Percentiles rank a stretch among this genome's conserved stretches.
Evolutionary conservation across 805 yeast species (phyloP).

Genomic region (Priceomyces melissophilus): DNA sequence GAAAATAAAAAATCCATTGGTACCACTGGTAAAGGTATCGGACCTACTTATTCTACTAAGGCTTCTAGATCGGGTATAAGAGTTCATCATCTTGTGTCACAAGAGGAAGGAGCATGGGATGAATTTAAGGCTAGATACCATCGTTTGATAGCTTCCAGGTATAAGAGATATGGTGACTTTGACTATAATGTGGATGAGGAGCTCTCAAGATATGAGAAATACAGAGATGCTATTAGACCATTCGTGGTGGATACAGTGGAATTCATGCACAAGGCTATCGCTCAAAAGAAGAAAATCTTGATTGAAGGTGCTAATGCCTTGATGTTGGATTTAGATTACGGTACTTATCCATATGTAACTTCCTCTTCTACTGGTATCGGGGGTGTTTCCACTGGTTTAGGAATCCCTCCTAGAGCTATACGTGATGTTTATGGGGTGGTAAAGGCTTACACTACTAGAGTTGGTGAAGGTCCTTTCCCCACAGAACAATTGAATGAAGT

Average conservation of each 20-base stretch:
- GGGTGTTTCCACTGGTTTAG: conserved; percentile 96
- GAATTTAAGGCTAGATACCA: conserved; percentile 78
- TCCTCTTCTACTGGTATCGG: conserved; percentile 96
- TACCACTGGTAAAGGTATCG: conserved; percentile 98
- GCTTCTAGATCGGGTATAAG: conserved; percentile 95
- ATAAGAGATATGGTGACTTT: conserved; percentile 88
- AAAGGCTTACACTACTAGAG: conserved; percentile 97
- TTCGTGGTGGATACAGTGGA: conserved; percentile 91
- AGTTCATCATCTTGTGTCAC: conserved; percentile 90
- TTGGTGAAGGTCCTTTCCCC: conserved; percentile 99
- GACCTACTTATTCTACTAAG: conserved; percentile 96
- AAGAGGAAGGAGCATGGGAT: conserved; percentile 89
- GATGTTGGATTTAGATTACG: conserved; percentile 96
- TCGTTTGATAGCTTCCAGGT: conserved; percentile 76
- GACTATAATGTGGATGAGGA: conserved; percentile 84
- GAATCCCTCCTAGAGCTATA: conserved; percentile 86
- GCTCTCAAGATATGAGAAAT: conserved; percentile 68
- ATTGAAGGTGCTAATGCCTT: conserved; percentile 98
- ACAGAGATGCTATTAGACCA: conserved; percentile 74
- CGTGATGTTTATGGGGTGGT: conserved; percentile 90
- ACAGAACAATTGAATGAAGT: conserved; percentile 87
- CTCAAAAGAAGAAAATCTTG: conserved; percentile 76
- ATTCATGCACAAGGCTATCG: conserved; percentile 75
- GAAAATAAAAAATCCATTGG: conserved; percentile 84
- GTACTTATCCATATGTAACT: conserved; percentile 97